phyloP scores from a whole-genome alignment of 2,329 filamentous ascomycete genomes.

The Trichoderma sp. region DNA sequence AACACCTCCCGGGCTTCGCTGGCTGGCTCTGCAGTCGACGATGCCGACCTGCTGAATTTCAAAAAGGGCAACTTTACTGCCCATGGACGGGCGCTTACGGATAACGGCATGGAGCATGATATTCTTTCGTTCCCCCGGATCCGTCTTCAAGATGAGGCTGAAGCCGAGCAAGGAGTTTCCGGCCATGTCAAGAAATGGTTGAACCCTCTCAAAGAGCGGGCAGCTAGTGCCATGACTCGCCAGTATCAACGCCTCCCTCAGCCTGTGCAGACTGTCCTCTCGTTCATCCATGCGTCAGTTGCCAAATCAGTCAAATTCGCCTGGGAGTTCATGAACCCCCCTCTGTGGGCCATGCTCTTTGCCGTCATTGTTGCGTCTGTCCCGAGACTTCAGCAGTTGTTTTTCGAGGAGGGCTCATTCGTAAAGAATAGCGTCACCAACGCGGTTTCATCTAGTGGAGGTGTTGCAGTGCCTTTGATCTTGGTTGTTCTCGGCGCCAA shows the following conservation, averaged over 20 bases:
- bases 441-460: constrained; percentile 78
- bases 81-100: constrained; percentile 7
- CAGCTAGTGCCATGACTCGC: constrained; percentile 26
- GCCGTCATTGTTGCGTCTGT: constrained; percentile 90
- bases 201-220: constrained; percentile 24
- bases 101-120: constrained; percentile 41
- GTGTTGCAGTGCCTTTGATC: constrained; percentile 92
- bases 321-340: constrained; percentile 97
- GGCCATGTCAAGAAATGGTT: constrained; percentile 37
- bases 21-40: constrained; percentile 45
- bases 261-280: constrained; percentile 38
- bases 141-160: constrained; percentile 41
- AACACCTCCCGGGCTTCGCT: constrained; percentile 49
- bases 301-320: constrained; percentile 59
- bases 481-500: constrained; percentile 94
- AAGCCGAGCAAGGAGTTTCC: constrained; percentile 31
- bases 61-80: constrained; percentile 28
- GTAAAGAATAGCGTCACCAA: constrained; percentile 89
- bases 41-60: constrained; percentile 27
- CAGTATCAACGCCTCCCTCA: constrained; percentile 40
- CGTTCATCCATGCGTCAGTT: constrained; percentile 33
- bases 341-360: constrained; percentile 92
- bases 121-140: constrained; percentile 63
- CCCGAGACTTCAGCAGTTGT: constrained; percentile 74
- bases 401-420: constrained; percentile 87